Evolutionary conservation across 1,139 yeast species (phyloP), one percentile per base, ranked within the genome.

Genomic region (Zhuliangozyma parablackwelliae): DNA sequence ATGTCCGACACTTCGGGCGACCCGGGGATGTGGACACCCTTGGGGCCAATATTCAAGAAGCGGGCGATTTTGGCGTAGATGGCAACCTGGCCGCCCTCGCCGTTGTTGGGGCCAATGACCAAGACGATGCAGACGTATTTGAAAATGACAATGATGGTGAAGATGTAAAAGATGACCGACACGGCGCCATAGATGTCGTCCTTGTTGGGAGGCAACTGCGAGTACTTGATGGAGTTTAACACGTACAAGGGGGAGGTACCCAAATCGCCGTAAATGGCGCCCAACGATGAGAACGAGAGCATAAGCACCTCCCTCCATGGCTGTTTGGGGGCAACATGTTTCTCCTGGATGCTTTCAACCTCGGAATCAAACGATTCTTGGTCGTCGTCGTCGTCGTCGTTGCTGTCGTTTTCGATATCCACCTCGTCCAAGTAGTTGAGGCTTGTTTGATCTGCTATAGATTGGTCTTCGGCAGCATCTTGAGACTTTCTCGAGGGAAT

Each of bases 21-120:
- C 25, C 73, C 72, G 3, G 73, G 72, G 26, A 67, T 62, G 31
- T 54, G 51, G 7, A 70, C 75, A 7, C 75, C 76, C 36, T 58
- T 60, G 5, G 77, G 77, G 7, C 78, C 78, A 40, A 73, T 57
- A 27, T 64, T 64, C 43, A 75, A 56, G 34, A 59, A 59, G 29
- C 77, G 58, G 7, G 81, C 78, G 26, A 78, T 65, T 48, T 75
- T 75, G 23, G 81, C 75, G 47, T 77, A 77, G 30, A 78, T 68
- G 13, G 83, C 82, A 25, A 78, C 72, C 44, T 76, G 81, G 1
- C 83, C 82, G 45, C 83, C 83, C 51, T 78, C 80, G 30, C 78
- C 79, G 32, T 72, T 63, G 50, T 77, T 75, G 7, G 79, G 76
- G 12, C 82, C 82, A 36, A 66, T 51, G 12, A 54, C 49, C 34